Evolutionary conservation across 345 rosid species (phyloP).

Genomic region (Eucalyptus erythrocorys): DNA sequence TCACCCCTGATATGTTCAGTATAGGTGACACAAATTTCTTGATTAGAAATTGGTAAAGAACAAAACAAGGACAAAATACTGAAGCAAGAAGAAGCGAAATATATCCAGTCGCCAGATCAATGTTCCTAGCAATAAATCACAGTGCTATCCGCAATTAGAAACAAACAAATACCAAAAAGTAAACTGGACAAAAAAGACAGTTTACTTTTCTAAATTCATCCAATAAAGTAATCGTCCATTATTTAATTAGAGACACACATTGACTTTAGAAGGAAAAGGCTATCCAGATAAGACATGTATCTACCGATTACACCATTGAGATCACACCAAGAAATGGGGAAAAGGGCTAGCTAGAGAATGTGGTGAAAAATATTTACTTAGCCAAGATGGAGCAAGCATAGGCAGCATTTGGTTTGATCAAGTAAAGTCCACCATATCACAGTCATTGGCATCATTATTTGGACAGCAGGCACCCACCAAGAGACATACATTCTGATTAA

Average conservation of each 20-base stretch:
- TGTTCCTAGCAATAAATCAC: background rate
- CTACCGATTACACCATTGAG: background rate
- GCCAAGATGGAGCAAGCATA: background rate
- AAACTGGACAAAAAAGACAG: no score
- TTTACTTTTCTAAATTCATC: background rate
- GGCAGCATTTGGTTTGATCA: background rate
- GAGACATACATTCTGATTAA: no score
- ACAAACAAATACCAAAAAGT: background rate
- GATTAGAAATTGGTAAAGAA: no score
- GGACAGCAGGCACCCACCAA: no score
- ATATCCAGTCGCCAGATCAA: background rate
- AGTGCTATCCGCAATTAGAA: no score
- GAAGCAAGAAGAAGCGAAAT: background rate
- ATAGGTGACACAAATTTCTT: background rate
- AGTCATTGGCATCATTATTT: background rate
- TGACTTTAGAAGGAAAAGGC: background rate
- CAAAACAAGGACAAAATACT: background rate
- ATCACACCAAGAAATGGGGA: background rate
- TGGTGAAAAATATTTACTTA: background rate
- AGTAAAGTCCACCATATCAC: no score
- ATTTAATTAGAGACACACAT: background rate
- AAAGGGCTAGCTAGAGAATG: background rate
- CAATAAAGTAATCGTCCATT: background rate
- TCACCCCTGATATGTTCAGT: background rate
- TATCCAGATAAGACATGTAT: background rate